Evolutionary conservation across 306 rosid species (phyloP).

Genomic region (Gleditsia sinensis): DNA sequence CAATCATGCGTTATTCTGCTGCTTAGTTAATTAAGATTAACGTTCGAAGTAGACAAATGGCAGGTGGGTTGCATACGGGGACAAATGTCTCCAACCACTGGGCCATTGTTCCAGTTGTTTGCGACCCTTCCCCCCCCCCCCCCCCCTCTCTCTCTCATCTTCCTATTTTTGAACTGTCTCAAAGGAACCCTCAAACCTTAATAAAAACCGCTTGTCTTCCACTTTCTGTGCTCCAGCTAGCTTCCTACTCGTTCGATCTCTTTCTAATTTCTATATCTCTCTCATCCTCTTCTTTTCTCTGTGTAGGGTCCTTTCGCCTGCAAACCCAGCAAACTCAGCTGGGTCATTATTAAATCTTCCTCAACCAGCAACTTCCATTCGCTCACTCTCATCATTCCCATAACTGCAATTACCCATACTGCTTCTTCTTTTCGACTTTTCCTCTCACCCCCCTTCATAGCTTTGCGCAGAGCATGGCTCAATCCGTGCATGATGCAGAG

Average conservation of each 20-base stretch:
- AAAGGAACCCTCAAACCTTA: slow-evolving; percentile 67
- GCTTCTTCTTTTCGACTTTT: no score
- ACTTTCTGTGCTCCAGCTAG: slow-evolving; percentile 49
- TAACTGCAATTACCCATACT: background rate
- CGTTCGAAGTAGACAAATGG: slow-evolving; percentile 46
- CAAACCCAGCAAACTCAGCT: slow-evolving; percentile 39
- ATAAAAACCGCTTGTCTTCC: slow-evolving; percentile 72
- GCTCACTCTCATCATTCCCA: background rate
- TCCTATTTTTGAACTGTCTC: slow-evolving; percentile 17
- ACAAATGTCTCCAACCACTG: slow-evolving; percentile 61
- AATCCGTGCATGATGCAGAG: slow-evolving; percentile 20
- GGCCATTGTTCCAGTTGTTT: slow-evolving; percentile 53
- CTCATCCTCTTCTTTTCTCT: background rate
- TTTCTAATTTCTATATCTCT: background rate
- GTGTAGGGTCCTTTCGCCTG: slow-evolving; percentile 44
- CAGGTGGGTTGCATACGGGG: slow-evolving; percentile 42
- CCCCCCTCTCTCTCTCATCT: background rate
- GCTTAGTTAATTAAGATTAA: background rate
- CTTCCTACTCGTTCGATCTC: slow-evolving; percentile 22
- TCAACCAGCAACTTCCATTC: slow-evolving; percentile 21
- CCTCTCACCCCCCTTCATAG: background rate
- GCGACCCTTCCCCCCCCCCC: slow-evolving; percentile 33
- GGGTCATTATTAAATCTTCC: slow-evolving; percentile 48
- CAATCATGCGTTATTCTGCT: no score
- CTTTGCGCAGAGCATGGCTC: slow-evolving; percentile 33